Conservation (phyloP, 257 asterid species). For the Solanum bulbocastanum region DNA sequence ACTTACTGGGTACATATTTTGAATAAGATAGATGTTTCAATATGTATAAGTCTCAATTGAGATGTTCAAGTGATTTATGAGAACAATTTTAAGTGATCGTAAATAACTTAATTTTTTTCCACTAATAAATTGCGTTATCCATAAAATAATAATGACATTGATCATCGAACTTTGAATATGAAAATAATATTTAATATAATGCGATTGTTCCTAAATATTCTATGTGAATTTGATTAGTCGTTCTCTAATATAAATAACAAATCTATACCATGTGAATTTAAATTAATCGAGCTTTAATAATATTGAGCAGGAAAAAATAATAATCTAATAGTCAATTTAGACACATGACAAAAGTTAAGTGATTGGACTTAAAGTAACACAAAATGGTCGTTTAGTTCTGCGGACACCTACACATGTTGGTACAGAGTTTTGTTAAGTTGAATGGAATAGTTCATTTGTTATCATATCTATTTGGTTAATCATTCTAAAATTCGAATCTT, state of each 20-base stretch:
- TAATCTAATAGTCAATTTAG: not conserved
- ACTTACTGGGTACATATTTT: too few relatives aligned
- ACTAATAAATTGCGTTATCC: not conserved
- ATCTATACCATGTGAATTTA: too few relatives aligned
- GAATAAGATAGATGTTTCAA: too few relatives aligned
- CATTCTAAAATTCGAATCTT: not conserved
- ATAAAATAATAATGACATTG: accelerated
- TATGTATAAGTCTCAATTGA: too few relatives aligned
- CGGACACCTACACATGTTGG: not conserved
- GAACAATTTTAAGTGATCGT: too few relatives aligned
- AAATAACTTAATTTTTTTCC: not conserved
- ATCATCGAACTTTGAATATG: too few relatives aligned
- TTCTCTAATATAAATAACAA: too few relatives aligned
- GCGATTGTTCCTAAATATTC: too few relatives aligned
- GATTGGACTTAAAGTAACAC: not conserved
- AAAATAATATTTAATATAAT: too few relatives aligned
- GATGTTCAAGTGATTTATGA: too few relatives aligned
- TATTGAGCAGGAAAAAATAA: too few relatives aligned
- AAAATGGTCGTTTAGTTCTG: not conserved
- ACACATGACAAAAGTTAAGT: not conserved
- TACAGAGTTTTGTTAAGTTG: not conserved
- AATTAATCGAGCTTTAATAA: too few relatives aligned
- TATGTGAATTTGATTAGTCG: not conserved
- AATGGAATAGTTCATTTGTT: not conserved
- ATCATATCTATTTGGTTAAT: not conserved